Evolutionary conservation across 768 basidiomycete genomes (phyloP).

Genomic region (Lentinula raphanica): DNA sequence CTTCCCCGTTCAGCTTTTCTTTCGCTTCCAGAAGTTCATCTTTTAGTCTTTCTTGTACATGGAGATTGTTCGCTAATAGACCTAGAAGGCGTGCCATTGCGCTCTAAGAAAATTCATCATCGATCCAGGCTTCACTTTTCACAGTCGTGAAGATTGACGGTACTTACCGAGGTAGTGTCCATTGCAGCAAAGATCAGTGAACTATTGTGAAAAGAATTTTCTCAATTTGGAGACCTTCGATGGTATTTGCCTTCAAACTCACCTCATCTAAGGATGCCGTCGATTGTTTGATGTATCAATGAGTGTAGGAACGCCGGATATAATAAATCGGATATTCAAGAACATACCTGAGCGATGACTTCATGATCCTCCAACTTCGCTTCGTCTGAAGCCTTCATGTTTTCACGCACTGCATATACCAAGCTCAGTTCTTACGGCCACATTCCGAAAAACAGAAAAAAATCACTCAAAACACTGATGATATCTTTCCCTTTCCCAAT

Average conservation of each 20-base stretch:
- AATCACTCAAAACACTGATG: conserved; percentile 28
- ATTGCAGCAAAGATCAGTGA: conserved; percentile 35
- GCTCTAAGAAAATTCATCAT: conserved; percentile 1
- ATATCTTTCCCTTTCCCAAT: conserved; percentile 30
- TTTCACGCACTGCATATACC: conserved; percentile 31
- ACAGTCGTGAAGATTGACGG: not conserved
- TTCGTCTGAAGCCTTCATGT: conserved; percentile 23
- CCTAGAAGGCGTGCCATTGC: conserved; percentile 29
- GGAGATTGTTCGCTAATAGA: conserved; percentile 27
- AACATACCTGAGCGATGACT: conserved; percentile 27
- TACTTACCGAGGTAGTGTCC: conserved; percentile 33
- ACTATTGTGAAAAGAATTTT: conserved; percentile 13
- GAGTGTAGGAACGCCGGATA: not conserved
- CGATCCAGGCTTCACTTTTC: too few species aligned
- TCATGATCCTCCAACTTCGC: conserved; percentile 30
- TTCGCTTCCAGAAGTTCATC: conserved; percentile 27
- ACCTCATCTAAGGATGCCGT: conserved; percentile 5
- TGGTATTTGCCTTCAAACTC: not conserved
- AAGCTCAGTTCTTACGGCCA: not conserved
- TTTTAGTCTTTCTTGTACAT: conserved; percentile 33
- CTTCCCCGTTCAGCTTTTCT: conserved; percentile 13
- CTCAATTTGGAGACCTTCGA: not conserved
- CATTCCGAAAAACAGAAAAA: not conserved
- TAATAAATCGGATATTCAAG: too few species aligned
- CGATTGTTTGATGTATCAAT: not conserved